phyloP scores from a whole-genome alignment of 352 stramenopile genomes.

The Peronospora farinosa region DNA sequence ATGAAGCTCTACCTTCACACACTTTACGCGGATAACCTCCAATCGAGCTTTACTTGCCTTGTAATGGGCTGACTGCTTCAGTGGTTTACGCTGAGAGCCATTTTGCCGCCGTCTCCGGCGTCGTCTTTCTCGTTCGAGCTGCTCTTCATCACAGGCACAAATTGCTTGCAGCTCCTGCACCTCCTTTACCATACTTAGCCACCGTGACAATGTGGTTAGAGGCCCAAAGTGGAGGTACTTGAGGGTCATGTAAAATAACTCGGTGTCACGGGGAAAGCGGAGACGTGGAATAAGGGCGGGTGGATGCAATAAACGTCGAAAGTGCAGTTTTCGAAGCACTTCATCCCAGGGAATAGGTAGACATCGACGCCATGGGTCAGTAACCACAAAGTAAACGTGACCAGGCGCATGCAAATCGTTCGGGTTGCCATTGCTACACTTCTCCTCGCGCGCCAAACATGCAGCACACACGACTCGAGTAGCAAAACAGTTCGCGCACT shows the following conservation, averaged over 20 bases:
- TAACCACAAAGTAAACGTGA: constrained; percentile 62
- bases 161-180: constrained; percentile 58
- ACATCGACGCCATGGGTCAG: constrained; percentile 35
- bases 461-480: constrained; percentile 39
- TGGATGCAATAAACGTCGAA: constrained; percentile 40
- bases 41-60: constrained; percentile 50
- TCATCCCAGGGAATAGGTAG: constrained; percentile 21
- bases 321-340: constrained; percentile 26
- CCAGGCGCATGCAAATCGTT: constrained; percentile 50
- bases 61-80: constrained; percentile 58
- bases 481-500: constrained; percentile 57
- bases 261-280: constrained; percentile 42
- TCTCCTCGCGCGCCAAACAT: constrained; percentile 52
- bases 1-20: constrained; percentile 50
- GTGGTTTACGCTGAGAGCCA: constrained; percentile 13
- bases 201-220: constrained; percentile 45
- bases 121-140: constrained; percentile 27
- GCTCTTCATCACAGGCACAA: constrained; percentile 55
- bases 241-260: constrained; percentile 62
- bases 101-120: constrained; percentile 6
- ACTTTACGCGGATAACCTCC: constrained; percentile 40
- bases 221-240: constrained; percentile 63
- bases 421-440: constrained; percentile 32
- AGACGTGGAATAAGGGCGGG: constrained; percentile 52
- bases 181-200: constrained; percentile 49